Base-by-base conservation (phyloP, 768 basidiomycete genomes). In the Leccinum variicolor region DNA sequence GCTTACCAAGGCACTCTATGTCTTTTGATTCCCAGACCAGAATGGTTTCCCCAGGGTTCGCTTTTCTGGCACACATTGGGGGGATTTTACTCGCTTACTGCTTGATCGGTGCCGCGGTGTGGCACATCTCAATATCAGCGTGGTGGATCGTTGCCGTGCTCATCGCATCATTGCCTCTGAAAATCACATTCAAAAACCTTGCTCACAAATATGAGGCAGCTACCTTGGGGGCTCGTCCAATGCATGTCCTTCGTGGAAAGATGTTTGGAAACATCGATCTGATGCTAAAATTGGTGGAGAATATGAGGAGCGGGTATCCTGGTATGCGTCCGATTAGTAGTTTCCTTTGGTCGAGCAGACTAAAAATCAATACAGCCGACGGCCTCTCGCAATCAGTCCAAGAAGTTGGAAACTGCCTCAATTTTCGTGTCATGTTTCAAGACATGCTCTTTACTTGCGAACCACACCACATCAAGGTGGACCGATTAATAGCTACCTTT, bases 391-490 rank as follows among this genome's bases (percentile, higher is more conserved):
- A 79, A 11, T 48, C 69, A 5, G 25, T 78, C 6, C 69, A 71
- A 25, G 58, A 63, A 29, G 55, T 60, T 11, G 84, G 83, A 1
- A 77, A 77, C 7, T 75, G 77, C n/a, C 64, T 76, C 57, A 81
- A 81, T 60, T 41, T 82, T 53, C 71, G 75, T 6, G 56, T 81
- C 17, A 58, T 84, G 59, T 83, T 78, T 73, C 70, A 73, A 6
- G 75, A 81, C 60, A 33, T 77, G 11, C 57, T 82, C 25, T 72
- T 84, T 41, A 85, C 84, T 3, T 72, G 73, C 0, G 76, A 74
- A 21, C 84, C 84, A 1, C 78, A 82, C 33, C 78, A 85, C 52
- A 78, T 85, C 66, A 84, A 86, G 61, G 71, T 71, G 6, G 6
- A 14, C 17, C 1, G 23, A 13, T 9, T 9, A 11, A 33, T 15